Evolutionary conservation across 164 flowering plant genomes (phyloP), one percentile per base, ranked within the genome.

Genomic region (Berberis thunbergii): DNA sequence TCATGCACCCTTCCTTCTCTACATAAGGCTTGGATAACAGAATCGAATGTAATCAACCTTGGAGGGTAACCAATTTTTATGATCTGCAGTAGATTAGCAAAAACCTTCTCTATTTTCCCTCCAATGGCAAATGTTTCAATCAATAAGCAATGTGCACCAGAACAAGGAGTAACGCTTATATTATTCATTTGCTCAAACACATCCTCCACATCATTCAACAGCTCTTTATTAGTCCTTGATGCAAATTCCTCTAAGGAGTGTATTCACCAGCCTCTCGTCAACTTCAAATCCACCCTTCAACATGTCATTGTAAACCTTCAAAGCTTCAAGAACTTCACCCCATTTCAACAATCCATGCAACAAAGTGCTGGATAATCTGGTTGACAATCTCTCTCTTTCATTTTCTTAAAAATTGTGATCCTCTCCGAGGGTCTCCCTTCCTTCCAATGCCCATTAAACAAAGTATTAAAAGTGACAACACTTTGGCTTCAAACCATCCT

Each of bases 351-450:
- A 62, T 49, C 96, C 94, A 70, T 82, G 84, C 54, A 88, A 68
- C 73, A 93, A 73, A 40, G 95, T 90, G 69, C 72, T 80, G 64
- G 84, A 67, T 63, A 66, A 79, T 88, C 98, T 42, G 95, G 98
- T 62, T 3, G 55, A 61, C 87, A 81, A 10, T 72, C 72, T 40
- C 66, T 73, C 70, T 75, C 75, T 66, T 75, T 81, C 96, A 93
- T 93, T 60, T 58, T 65, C 70, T 72, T 75, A 80, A 88, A 75
- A 49, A 90, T 64, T 13, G 44, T 61, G 60, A 82, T 41, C n/a
- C 96, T 92, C 50, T 82, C 72, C 71, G 77, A 10, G 4, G 96
- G 88, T 77, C 79, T 83, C 4, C 96, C 96, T 67, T 90, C 92
- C 69, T 67, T 84, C 64, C 81, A 79, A 67, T 83, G 87, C 62